Evolutionary conservation across 371 early-diverging fungal genomes (phyloP), one percentile per base, ranked within the genome.

Genomic region (Nematocida parisii): DNA sequence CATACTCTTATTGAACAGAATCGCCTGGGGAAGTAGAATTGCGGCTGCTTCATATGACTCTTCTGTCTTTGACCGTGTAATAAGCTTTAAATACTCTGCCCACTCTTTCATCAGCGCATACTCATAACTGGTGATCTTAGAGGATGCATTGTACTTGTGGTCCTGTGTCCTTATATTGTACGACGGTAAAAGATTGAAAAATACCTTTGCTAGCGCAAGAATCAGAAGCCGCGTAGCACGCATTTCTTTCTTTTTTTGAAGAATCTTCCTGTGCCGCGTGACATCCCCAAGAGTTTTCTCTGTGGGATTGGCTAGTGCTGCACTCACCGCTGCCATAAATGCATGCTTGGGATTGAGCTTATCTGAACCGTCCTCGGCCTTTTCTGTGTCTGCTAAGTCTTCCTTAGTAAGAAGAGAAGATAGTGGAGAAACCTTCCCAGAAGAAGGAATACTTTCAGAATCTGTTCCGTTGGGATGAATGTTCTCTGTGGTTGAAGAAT

Each of bases 1-100:
- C 46, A 82, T 56, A 70, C 80, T 77, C 71, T 67, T 77, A 70
- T 77, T 77, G 57, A 77, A 77, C 0, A 77, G 80, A 46, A 77
- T 61, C 5, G 80, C 45, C 11, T 77, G 68, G 5, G 80, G 80
- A 11, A 77, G 80, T 9, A 77, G 50, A 58, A 77, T 71, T 9
- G 80, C 71, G 3, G 80, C 80, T 42, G 80, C 80, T 40, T 77
- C 80, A 56, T 40, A 77, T 54, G 80, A 77, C 60, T 77, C 80
- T 20, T 77, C 60, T 20, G 80, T 77, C 22, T 62, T 52, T n/a
- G 80, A 77, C 47, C 71, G 66, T 5, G 80, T 77, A 15, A 77
- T 39, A n/a, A 55, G 40, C 62, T 77, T 77, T 40, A 77, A 42
- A 66, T 70, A 77, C 15, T 44, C 68, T 27, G 33, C 9, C 80